Evolutionary conservation across 345 rosid species (phyloP).

Genomic region (Moringa oleifera): DNA sequence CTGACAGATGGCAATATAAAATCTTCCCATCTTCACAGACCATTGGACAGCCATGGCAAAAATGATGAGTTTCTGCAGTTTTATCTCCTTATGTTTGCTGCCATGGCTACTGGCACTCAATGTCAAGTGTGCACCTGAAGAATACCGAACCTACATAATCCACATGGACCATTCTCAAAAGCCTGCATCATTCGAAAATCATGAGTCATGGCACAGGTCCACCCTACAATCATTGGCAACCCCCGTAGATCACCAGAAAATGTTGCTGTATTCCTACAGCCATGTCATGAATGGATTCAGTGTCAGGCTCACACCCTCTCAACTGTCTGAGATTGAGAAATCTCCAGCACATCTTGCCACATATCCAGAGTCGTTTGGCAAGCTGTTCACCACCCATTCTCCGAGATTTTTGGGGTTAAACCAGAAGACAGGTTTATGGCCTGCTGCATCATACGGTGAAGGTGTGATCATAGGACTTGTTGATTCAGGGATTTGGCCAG

Average conservation of each 20-base stretch:
- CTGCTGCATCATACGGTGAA: constrained; percentile 46
- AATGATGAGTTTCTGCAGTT: too few relatives aligned
- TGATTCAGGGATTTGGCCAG: constrained; percentile 89
- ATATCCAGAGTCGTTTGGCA: constrained; percentile 36
- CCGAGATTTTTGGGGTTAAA: constrained; percentile 38
- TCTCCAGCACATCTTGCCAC: constrained; percentile 34
- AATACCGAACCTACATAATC: constrained; percentile 24
- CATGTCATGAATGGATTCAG: constrained; percentile 43
- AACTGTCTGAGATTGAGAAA: constrained; percentile 29
- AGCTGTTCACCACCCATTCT: constrained; percentile 31
- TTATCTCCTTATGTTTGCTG: too few relatives aligned
- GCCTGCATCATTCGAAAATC: constrained; percentile 28
- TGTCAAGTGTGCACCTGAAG: too few relatives aligned
- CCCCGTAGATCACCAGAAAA: constrained; percentile 17
- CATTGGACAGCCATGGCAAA: too few relatives aligned
- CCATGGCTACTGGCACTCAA: too few relatives aligned
- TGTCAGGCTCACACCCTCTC: constrained; percentile 32
- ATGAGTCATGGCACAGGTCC: constrained; percentile 42
- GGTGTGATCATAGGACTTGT: constrained; percentile 55
- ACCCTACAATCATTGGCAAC: constrained; percentile 33
- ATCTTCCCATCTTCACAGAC: too few relatives aligned
- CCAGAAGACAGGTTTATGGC: constrained; percentile 32
- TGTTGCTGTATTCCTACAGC: constrained; percentile 43
- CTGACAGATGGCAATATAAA: too few relatives aligned
- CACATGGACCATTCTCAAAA: constrained; percentile 41